A percentile compares a stretch with the other conserved stretches of the same genome.
phyloP scores from a whole-genome alignment of 176 grass and related monocot genomes.

The Eragrostis nindensis region DNA sequence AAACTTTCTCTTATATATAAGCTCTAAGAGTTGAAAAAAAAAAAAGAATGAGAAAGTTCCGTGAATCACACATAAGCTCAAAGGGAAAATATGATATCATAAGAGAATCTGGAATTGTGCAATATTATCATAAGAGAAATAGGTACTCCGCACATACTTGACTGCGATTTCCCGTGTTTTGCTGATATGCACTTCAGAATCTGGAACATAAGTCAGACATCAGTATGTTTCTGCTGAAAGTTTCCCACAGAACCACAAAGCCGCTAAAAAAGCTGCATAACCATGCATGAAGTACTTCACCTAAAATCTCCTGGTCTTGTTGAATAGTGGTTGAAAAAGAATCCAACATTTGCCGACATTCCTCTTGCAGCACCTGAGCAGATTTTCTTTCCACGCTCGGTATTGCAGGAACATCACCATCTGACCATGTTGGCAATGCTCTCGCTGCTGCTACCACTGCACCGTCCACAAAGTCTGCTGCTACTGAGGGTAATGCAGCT shows the following conservation, averaged over 20 bases:
- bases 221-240: not conserved
- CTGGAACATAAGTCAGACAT: slow-evolving; percentile 45
- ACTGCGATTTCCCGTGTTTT: slow-evolving; percentile 79
- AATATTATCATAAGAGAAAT: not conserved
- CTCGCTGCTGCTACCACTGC: slow-evolving; percentile 89
- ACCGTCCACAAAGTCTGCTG: slow-evolving; percentile 77
- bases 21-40: not conserved
- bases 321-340: slow-evolving; percentile 72
- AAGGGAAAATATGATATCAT: not conserved
- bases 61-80: not conserved
- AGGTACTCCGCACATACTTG: slow-evolving; percentile 58
- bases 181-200: slow-evolving; percentile 60
- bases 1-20: slow-evolving; percentile 10
- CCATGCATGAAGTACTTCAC: slow-evolving; percentile 42
- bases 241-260: not conserved
- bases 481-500: slow-evolving; percentile 63
- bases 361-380: slow-evolving; percentile 72
- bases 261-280: not conserved
- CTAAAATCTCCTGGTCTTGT: slow-evolving; percentile 76
- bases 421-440: slow-evolving; percentile 87
- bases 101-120: not conserved
- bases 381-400: slow-evolving; percentile 82
- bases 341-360: slow-evolving; percentile 72
- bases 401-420: slow-evolving; percentile 75
- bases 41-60: not conserved